Conservation (phyloP, 1,284 basidiomycete genomes). For the Ceratobasidium sp. region DNA sequence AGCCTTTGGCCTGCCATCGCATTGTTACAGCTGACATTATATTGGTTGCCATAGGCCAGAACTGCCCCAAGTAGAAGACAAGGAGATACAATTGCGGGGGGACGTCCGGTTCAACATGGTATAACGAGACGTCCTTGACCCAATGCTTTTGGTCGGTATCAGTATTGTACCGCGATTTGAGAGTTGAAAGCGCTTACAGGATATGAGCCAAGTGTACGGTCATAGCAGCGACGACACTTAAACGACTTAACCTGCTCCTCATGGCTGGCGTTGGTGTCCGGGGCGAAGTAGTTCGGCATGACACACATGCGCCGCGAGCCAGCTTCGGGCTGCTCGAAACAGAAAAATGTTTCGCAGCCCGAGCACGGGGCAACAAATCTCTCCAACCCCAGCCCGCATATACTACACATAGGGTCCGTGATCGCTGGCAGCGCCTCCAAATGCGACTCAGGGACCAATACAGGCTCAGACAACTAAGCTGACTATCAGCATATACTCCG, state of each 20-base stretch:
- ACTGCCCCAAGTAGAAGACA: not conserved
- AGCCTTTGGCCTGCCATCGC: not conserved
- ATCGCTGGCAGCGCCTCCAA: not conserved
- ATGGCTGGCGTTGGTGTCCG: not conserved
- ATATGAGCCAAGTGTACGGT: not conserved
- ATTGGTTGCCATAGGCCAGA: not conserved
- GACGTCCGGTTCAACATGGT: too few species aligned
- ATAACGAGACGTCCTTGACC: too few species aligned
- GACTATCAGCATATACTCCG: too few species aligned
- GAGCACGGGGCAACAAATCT: not conserved
- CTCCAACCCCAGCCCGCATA: not conserved
- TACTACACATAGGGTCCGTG: not conserved
- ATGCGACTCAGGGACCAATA: not conserved
- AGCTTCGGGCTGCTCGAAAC: not conserved
- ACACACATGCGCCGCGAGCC: not conserved
- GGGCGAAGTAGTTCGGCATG: not conserved
- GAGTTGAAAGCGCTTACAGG: not conserved
- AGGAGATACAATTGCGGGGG: too few species aligned
- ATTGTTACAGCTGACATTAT: not conserved
- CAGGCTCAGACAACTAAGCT: slow-evolving; percentile 7
- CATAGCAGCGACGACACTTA: not conserved
- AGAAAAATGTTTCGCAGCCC: not conserved
- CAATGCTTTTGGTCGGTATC: too few species aligned
- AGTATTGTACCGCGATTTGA: too few species aligned
- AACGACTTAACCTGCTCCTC: not conserved